phyloP scores from a whole-genome alignment of 202 grass and related monocot species.

The Schoenoplectus tabernaemontani region DNA sequence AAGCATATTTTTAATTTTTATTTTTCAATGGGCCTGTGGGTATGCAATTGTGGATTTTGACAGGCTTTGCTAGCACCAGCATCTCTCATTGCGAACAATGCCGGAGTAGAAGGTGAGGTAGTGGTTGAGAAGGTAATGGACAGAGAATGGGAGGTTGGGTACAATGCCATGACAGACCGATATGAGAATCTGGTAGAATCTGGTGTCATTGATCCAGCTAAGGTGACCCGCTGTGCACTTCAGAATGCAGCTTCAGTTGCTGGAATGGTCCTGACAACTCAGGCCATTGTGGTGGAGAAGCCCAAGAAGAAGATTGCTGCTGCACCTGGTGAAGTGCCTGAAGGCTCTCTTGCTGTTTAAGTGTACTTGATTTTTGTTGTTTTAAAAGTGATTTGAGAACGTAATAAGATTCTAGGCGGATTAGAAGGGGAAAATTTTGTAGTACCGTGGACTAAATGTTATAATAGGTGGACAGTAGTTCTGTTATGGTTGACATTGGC shows the following conservation, averaged over 20 bases:
- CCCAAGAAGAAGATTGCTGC: conserved; percentile 45
- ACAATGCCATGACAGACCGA: conserved; percentile 80
- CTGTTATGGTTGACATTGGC: not conserved
- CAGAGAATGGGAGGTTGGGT: conserved; percentile 75
- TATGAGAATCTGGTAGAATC: conserved; percentile 82
- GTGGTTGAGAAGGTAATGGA: conserved; percentile 78
- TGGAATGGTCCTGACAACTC: conserved; percentile 89
- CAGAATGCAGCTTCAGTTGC: conserved; percentile 67
- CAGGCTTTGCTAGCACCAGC: conserved; percentile 75
- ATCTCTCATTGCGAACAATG: conserved; percentile 77
- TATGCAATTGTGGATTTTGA: not conserved
- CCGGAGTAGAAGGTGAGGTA: conserved; percentile 91
- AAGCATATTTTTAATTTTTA: not conserved
- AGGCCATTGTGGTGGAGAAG: conserved; percentile 94
- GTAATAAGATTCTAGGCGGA: conserved; percentile 15
- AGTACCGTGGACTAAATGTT: not conserved
- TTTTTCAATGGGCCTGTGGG: not conserved
- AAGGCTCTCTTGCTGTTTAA: conserved; percentile 50
- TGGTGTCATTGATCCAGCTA: conserved; percentile 86
- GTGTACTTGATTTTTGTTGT: conserved; percentile 4
- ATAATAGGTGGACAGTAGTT: not conserved
- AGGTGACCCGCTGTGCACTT: conserved; percentile 67
- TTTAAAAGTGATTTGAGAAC: not conserved
- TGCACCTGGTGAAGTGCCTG: conserved; percentile 25
- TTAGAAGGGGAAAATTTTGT: conserved; percentile 22